A percentile compares a stretch with the other conserved stretches of the same genome.
Conservation (phyloP, 768 basidiomycete species). For the Lactarius trivialis region DNA sequence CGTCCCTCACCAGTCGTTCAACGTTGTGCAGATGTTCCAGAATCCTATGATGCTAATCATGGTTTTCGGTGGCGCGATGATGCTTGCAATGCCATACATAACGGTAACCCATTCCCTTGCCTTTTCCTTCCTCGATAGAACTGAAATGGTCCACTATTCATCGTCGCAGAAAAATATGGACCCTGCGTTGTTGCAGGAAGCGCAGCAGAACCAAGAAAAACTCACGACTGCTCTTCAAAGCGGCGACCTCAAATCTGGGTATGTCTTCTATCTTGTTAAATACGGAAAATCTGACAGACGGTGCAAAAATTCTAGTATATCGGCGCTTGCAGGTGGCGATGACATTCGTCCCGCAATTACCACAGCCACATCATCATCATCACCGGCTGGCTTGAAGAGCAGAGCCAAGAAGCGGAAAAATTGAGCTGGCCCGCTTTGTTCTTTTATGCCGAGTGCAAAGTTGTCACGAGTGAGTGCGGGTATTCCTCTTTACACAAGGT, state of each 20-base stretch:
- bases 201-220: conserved; percentile 55
- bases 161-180: conserved; percentile 66
- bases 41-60: conserved; percentile 84
- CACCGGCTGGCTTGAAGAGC: conserved; percentile 7
- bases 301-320: conserved; percentile 3
- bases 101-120: conserved; percentile 43
- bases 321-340: conserved; percentile 6
- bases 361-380: conserved; percentile 16
- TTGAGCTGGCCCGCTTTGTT: neutral
- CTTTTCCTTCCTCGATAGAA: neutral
- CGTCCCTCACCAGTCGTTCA: conserved; percentile 64
- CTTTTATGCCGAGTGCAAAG: neutral
- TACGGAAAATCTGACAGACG: neutral
- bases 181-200: conserved; percentile 58
- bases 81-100: conserved; percentile 68
- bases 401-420: conserved; percentile 13
- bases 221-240: conserved; percentile 46
- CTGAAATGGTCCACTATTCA: neutral
- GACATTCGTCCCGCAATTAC: conserved; percentile 6
- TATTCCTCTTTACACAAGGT: neutral
- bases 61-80: conserved; percentile 57
- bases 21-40: conserved; percentile 65
- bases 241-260: conserved; percentile 44
- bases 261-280: neutral
- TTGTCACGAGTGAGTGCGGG: neutral